Conservation (phyloP, 169 alveolate genomes). For the Plasmodium berghei region DNA sequence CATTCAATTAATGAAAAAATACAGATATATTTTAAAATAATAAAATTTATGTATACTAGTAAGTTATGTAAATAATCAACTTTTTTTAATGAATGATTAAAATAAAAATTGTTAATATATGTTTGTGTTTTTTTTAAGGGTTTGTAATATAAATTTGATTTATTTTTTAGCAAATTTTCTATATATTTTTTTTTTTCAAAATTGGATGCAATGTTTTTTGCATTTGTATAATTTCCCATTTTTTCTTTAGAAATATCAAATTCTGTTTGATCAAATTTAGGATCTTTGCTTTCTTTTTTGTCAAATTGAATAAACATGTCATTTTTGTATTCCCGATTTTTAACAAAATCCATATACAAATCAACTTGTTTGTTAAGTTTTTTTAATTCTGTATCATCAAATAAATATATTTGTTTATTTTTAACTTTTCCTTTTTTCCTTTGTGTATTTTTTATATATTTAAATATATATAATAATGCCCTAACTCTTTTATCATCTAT, state of each 20-base stretch:
- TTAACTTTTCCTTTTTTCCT: constrained; percentile 34
- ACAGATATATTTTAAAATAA: constrained; percentile 38
- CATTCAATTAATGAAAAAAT: constrained; percentile 55
- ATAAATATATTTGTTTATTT: constrained; percentile 21
- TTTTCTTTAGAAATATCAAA: background rate
- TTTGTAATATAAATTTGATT: constrained; percentile 19
- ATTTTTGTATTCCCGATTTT: constrained; percentile 40
- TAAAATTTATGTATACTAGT: constrained; percentile 37
- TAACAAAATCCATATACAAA: constrained; percentile 34
- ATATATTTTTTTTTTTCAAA: constrained; percentile 19
- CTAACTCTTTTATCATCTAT: constrained; percentile 44
- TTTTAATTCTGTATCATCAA: constrained; percentile 17
- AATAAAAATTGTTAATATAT: constrained; percentile 17
- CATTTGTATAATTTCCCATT: background rate
- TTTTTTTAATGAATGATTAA: constrained; percentile 41
- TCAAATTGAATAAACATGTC: constrained; percentile 15
- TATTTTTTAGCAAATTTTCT: constrained; percentile 25
- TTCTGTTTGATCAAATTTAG: background rate
- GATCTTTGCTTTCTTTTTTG: background rate
- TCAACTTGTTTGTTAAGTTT: constrained; percentile 57
- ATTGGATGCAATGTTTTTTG: background rate
- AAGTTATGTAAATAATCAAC: constrained; percentile 44
- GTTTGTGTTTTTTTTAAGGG: background rate
- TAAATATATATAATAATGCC: constrained; percentile 36
- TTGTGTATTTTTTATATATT: constrained; percentile 43